These are phyloP conservation scores for Luvunga scandens DNA, from an alignment of 345 rosid species.

Conservation along the genomic window DNA sequence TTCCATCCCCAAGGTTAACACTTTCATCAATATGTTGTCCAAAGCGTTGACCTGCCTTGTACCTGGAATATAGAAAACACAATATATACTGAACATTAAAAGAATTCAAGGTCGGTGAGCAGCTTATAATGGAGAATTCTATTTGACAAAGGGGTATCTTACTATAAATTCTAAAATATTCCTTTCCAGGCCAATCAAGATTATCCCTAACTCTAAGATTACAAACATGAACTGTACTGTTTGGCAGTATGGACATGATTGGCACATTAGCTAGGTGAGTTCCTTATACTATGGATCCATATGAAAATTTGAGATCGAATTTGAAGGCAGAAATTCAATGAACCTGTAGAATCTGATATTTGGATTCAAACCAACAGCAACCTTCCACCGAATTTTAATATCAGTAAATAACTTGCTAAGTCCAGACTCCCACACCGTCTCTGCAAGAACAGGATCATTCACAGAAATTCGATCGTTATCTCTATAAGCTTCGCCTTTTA, in stretches of 20 bases:
- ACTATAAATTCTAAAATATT: neutral
- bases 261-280: neutral
- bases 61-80: constrained; percentile 42
- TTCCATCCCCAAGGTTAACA: constrained; percentile 68
- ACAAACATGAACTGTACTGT: neutral
- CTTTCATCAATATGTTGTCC: constrained; percentile 90
- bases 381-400: constrained; percentile 70
- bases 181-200: neutral
- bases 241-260: neutral
- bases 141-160: neutral
- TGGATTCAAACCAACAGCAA: constrained; percentile 87
- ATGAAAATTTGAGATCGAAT: neutral
- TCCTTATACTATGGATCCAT: neutral
- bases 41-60: constrained; percentile 79
- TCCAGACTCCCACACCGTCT: constrained; percentile 72
- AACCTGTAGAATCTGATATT: constrained; percentile 87
- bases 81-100: neutral
- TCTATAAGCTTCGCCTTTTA: constrained; percentile 84
- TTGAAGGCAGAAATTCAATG: neutral
- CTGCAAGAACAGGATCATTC: constrained; percentile 66
- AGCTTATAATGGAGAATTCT: neutral
- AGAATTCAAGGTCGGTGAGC: neutral
- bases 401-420: constrained; percentile 55
- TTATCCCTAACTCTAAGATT: neutral
- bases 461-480: constrained; percentile 81